Conservation (phyloP, 768 basidiomycete genomes). For the Lentinula sp. region DNA sequence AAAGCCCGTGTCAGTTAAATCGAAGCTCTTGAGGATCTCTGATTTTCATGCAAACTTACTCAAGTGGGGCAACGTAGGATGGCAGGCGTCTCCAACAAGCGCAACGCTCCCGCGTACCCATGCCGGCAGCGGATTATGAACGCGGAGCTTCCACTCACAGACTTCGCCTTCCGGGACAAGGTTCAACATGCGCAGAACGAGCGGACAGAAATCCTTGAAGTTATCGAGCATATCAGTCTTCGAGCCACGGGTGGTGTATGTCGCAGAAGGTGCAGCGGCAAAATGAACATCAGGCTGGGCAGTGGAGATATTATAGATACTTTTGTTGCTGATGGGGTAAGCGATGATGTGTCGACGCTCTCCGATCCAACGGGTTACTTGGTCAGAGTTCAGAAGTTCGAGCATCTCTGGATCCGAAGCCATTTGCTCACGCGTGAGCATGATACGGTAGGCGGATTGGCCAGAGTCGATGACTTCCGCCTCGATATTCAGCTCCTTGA, state of each 20-base stretch:
- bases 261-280: conserved; percentile 21
- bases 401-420: conserved; percentile 26
- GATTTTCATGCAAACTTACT: too few relatives aligned
- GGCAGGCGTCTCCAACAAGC: conserved; percentile 29
- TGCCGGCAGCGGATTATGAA: conserved; percentile 27
- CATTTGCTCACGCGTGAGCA: conserved; percentile 24
- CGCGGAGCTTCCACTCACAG: conserved; percentile 32
- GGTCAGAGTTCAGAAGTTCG: conserved; percentile 21
- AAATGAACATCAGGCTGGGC: conserved; percentile 30
- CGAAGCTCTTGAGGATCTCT: too few relatives aligned
- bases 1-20: too few relatives aligned
- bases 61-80: conserved; percentile 15
- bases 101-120: conserved; percentile 29
- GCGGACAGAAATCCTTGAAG: conserved; percentile 27
- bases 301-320: conserved; percentile 30
- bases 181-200: conserved; percentile 24
- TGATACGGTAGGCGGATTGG: conserved; percentile 31
- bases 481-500: conserved; percentile 20
- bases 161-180: conserved; percentile 28
- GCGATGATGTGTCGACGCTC: conserved; percentile 27
- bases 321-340: conserved; percentile 28
- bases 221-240: conserved; percentile 26
- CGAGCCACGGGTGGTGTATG: conserved; percentile 26
- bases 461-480: conserved; percentile 27
- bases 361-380: conserved; percentile 33